Percentiles rank a stretch among this genome's conserved stretches.
Evolutionary conservation across 495 filamentous ascomycete species (phyloP).

Genomic region (Penicillium samsonianum): DNA sequence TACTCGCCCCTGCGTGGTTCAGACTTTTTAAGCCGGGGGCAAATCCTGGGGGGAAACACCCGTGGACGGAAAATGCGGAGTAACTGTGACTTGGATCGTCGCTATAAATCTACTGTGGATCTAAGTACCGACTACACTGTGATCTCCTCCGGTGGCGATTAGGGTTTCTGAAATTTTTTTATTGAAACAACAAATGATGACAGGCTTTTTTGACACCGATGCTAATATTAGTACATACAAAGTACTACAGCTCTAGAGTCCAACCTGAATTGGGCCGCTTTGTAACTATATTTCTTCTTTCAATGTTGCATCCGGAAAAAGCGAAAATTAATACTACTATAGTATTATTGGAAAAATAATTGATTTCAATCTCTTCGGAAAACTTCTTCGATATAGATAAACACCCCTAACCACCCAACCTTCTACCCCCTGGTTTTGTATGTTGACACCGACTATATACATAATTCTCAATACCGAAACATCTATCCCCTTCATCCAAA

Average conservation of each 20-base stretch:
- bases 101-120: background rate
- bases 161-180: background rate
- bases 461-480: background rate
- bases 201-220: background rate
- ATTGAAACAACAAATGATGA: background rate
- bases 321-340: no score
- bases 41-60: conserved; percentile 21
- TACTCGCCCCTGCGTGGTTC: conserved; percentile 11
- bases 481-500: conserved; percentile 39
- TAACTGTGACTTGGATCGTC: conserved; percentile 21
- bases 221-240: background rate
- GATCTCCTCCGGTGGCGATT: conserved; percentile 21
- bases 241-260: no score
- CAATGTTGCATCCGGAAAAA: no score
- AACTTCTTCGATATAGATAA: background rate
- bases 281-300: no score
- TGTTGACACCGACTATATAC: background rate
- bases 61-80: conserved; percentile 16
- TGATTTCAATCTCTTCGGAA: background rate
- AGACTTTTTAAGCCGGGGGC: conserved; percentile 22
- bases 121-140: conserved; percentile 23
- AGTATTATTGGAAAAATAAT: background rate
- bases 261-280: no score
- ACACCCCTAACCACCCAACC: background rate
- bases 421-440: background rate